Evolutionary conservation across 2,329 filamentous ascomycete genomes (phyloP), one percentile per base, ranked within the genome.

Genomic region (Colletotrichum cordylinicola): DNA sequence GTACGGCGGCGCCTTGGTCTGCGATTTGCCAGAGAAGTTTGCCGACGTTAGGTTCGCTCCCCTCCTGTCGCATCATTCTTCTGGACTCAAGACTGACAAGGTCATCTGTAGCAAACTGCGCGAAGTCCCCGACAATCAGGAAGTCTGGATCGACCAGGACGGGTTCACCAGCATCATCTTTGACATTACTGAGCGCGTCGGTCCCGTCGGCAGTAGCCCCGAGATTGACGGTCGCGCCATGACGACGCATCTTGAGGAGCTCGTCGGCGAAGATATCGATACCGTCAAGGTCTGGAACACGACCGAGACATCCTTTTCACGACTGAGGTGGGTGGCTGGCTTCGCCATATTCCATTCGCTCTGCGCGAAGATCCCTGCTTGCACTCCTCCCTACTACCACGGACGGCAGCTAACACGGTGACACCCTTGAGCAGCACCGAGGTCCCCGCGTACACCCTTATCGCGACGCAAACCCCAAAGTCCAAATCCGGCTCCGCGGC

Each of bases 91-190:
- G 29, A 18, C 55, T 62, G 60, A 73, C 39, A 3, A 33, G 16
- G n/a, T 18, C 24, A n/a, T 66, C 16, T 55, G 31, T 33, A 95
- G 94, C 86, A 90, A 90, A 70, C 90, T 96, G 79, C 92, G 94
- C 78, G 91, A 95, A 85, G 92, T 96, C 7, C 94, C 94, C 67
- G 93, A 96, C 83, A 94, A 98, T 84, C 96, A 98, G 87, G 96
- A 98, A 88, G 94, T 98, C 79, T 98, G 93, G 87, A 93, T 98
- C 81, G 95, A 98, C 83, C 90, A 91, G 78, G 90, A 94, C 77
- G 96, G 95, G 66, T 96, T 96, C 84, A 95, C 95, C 4, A 96
- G 91, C 85, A 93, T 98, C 83, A 96, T 98, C 80, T 91, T 98
- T 84, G 96, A 98, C 81, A 95, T 98, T 81, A 94, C 94, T 70